phyloP scores from a whole-genome alignment of 1,284 basidiomycete genomes.

The Moesziomyces antarcticus region DNA sequence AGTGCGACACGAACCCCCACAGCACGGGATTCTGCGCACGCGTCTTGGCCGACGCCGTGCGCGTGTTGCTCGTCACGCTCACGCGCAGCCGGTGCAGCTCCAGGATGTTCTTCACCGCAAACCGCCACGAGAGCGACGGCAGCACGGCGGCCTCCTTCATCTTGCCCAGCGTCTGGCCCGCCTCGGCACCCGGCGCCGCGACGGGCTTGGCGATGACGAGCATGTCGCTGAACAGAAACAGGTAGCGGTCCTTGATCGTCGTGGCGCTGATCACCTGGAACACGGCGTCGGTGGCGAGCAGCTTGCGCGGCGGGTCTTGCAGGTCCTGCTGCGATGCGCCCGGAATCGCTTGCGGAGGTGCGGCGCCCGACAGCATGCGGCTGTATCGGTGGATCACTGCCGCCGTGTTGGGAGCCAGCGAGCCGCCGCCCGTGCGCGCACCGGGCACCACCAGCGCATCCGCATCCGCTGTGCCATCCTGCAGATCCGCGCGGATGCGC shows the following conservation, averaged over 20 bases:
- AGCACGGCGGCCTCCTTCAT: constrained; percentile 40
- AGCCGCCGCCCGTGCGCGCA: constrained; percentile 6
- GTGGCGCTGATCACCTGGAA: constrained; percentile 92
- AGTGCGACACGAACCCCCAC: constrained; percentile 79
- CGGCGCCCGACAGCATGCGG: constrained; percentile 41
- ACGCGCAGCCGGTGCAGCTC: constrained; percentile 51
- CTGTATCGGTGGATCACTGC: constrained; percentile 58
- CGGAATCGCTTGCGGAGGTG: constrained; percentile 14
- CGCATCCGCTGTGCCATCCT: constrained; percentile 41
- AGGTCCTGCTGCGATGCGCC: constrained; percentile 52
- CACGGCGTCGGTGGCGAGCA: constrained; percentile 85
- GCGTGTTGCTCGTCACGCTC: constrained; percentile 40
- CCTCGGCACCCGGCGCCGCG: constrained; percentile 73
- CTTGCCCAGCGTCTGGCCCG: constrained; percentile 71
- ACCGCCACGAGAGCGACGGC: constrained; percentile 52
- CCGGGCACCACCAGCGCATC: constrained; percentile 16
- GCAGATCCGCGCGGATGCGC: constrained; percentile 27
- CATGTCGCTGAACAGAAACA: constrained; percentile 94
- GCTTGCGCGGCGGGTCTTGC: constrained; percentile 82
- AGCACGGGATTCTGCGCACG: constrained; percentile 50
- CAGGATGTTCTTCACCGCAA: constrained; percentile 53
- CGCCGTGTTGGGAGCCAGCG: constrained; percentile 46
- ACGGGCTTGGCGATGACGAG: constrained; percentile 79
- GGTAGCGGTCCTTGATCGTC: constrained; percentile 93
- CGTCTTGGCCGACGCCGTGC: constrained; percentile 28